Evolutionary conservation across 257 asterid genomes (phyloP).

Genomic region (Solanum virginianum): DNA sequence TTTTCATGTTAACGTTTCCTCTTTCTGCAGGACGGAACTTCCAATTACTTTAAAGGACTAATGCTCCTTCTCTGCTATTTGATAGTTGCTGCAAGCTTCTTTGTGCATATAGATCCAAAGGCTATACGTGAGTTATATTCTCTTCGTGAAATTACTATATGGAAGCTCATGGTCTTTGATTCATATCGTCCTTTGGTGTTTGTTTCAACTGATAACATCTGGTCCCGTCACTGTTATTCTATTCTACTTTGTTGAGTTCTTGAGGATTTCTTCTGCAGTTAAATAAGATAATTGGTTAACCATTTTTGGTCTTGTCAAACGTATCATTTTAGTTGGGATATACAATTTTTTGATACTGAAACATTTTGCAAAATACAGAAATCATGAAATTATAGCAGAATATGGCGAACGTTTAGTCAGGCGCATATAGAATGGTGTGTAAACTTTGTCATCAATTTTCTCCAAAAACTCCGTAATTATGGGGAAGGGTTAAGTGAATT

Average conservation of each 20-base stretch:
- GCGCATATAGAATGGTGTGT: background rate
- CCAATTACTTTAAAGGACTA: conserved; percentile 86
- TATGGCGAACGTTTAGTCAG: background rate
- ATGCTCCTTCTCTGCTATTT: conserved; percentile 85
- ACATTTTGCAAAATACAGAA: background rate
- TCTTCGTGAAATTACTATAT: background rate
- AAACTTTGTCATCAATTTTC: background rate
- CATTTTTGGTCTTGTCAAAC: background rate
- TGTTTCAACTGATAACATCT: background rate
- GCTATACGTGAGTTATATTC: conserved; percentile 36
- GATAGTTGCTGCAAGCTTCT: conserved; percentile 88
- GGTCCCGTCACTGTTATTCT: background rate
- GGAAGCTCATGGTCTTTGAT: background rate
- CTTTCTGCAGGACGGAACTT: conserved; percentile 72
- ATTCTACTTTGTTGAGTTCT: background rate
- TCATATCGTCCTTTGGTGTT: background rate
- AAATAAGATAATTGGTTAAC: background rate
- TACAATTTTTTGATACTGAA: background rate
- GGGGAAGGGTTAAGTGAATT: background rate
- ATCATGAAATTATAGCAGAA: background rate
- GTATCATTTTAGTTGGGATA: background rate
- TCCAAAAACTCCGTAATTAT: background rate
- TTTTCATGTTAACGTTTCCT: background rate
- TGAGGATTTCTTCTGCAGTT: background rate
- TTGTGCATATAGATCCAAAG: conserved; percentile 68